phyloP scores from a whole-genome alignment of 305 asterid genomes.

The Fraxinus ornus region DNA sequence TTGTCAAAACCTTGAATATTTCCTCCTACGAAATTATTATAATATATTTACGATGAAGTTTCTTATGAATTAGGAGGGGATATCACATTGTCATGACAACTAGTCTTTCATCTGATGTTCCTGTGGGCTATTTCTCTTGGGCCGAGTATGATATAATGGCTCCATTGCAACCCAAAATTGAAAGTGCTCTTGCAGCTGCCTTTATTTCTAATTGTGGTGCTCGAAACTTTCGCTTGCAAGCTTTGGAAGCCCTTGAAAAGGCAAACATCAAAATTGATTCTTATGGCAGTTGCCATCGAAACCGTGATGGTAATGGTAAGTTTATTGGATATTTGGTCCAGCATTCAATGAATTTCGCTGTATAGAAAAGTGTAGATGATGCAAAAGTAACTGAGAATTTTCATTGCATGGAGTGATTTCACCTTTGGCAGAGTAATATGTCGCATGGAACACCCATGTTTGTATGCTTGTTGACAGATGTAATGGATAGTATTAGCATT shows the following conservation, averaged over 20 bases:
- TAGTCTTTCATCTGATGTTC: constrained; percentile 98
- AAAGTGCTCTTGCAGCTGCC: constrained; percentile 81
- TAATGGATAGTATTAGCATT: neutral
- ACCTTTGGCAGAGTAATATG: neutral
- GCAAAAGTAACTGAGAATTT: neutral
- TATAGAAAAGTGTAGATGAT: neutral
- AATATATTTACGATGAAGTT: constrained; percentile 2
- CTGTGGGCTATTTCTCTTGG: constrained; percentile 99
- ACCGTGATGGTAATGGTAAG: constrained; percentile 77
- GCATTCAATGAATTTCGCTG: neutral
- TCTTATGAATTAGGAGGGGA: constrained; percentile 58
- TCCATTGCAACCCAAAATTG: constrained; percentile 79
- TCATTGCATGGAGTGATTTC: neutral
- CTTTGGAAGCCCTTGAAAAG: constrained; percentile 78
- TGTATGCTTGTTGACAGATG: neutral
- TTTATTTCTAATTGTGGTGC: constrained; percentile 96
- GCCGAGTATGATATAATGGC: constrained; percentile 98
- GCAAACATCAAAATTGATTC: constrained; percentile 78
- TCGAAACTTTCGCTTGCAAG: constrained; percentile 85
- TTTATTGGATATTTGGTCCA: neutral
- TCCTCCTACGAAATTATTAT: neutral
- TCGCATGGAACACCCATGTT: neutral
- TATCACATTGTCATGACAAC: constrained; percentile 87
- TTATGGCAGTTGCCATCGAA: constrained; percentile 87
- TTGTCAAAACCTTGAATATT: neutral